These are phyloP conservation scores for Aspergillus bertholletiae DNA, from an alignment of 495 filamentous ascomycete genomes.

Conservation along the genomic window DNA sequence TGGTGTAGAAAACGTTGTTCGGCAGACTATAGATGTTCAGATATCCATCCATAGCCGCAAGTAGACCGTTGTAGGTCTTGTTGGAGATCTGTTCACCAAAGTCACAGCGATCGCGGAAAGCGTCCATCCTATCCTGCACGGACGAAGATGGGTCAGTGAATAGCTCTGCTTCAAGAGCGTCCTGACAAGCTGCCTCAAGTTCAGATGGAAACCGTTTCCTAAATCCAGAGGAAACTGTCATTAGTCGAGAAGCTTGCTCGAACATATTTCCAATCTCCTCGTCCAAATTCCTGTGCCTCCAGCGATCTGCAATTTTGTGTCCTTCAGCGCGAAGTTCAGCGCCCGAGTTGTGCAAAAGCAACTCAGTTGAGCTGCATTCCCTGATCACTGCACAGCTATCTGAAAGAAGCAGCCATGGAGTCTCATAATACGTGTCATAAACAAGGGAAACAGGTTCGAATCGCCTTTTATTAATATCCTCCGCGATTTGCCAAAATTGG, in stretches of 20 bases:
- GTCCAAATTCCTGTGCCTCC: slow-evolving; percentile 39
- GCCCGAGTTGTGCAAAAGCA: slow-evolving; percentile 48
- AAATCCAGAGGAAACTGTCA: slow-evolving; percentile 60
- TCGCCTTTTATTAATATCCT: slow-evolving; percentile 81
- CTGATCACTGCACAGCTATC: slow-evolving; percentile 76
- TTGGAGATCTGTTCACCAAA: slow-evolving; percentile 72
- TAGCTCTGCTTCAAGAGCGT: slow-evolving; percentile 63
- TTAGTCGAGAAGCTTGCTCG: slow-evolving; percentile 43
- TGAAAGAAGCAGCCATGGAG: slow-evolving; percentile 79
- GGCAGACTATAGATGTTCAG: slow-evolving; percentile 43
- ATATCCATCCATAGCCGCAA: slow-evolving; percentile 35
- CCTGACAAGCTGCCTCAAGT: slow-evolving; percentile 56
- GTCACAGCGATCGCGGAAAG: slow-evolving; percentile 66
- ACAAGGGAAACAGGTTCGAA: slow-evolving; percentile 73
- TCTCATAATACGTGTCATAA: slow-evolving; percentile 63
- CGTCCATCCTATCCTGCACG: slow-evolving; percentile 63
- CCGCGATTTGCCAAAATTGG: slow-evolving; percentile 77
- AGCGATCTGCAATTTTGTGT: slow-evolving; percentile 39
- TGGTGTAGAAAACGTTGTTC: slow-evolving; percentile 47
- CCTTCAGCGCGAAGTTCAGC: slow-evolving; percentile 28
- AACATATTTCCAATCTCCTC: slow-evolving; percentile 36
- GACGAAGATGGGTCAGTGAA: slow-evolving; percentile 63
- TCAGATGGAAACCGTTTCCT: slow-evolving; percentile 54
- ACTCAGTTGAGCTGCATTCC: slow-evolving; percentile 73
- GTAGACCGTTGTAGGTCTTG: slow-evolving; percentile 53